phyloP scores from a whole-genome alignment of 192 early-diverging fungal species.

The Coemansia sp. region DNA sequence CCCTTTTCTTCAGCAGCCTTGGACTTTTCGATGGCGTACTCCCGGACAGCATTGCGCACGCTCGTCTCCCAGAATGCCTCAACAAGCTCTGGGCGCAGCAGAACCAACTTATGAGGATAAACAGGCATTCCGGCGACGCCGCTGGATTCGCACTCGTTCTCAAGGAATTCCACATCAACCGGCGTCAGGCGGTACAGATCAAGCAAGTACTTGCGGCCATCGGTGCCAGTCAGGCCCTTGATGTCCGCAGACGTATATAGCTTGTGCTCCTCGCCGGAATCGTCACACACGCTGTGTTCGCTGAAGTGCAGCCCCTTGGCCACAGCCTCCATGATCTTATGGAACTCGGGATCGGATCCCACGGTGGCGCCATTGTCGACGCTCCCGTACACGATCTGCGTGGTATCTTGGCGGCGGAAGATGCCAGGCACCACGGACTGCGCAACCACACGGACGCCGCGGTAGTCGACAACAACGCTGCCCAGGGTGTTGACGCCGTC shows the following conservation, averaged over 20 bases:
- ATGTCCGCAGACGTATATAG: conserved; percentile 85
- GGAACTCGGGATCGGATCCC: conserved; percentile 71
- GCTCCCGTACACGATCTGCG: conserved; percentile 85
- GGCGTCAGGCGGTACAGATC: conserved; percentile 92
- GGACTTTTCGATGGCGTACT: conserved; percentile 40
- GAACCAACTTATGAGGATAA: conserved; percentile 84
- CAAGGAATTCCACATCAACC: conserved; percentile 86
- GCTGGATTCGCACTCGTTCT: conserved; percentile 60
- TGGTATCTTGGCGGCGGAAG: conserved; percentile 70
- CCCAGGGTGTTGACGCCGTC: conserved; percentile 86
- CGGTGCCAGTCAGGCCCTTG: conserved; percentile 90
- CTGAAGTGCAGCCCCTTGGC: conserved; percentile 79
- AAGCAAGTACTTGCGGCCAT: conserved; percentile 87
- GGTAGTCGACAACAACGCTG: conserved; percentile 91
- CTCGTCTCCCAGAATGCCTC: conserved; percentile 82
- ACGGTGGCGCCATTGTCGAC: conserved; percentile 82
- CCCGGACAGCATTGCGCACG: conserved; percentile 60
- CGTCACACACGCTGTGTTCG: conserved; percentile 76
- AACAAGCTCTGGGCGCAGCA: conserved; percentile 86
- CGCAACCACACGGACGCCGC: conserved; percentile 85
- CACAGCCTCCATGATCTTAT: conserved; percentile 64
- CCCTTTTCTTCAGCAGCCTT: conserved; percentile 25
- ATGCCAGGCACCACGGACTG: conserved; percentile 93
- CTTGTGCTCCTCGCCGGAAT: conserved; percentile 58
- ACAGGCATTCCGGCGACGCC: conserved; percentile 51